Conservation (phyloP, 2,329 filamentous ascomycete genomes). For the Rutstroemia sp. region DNA sequence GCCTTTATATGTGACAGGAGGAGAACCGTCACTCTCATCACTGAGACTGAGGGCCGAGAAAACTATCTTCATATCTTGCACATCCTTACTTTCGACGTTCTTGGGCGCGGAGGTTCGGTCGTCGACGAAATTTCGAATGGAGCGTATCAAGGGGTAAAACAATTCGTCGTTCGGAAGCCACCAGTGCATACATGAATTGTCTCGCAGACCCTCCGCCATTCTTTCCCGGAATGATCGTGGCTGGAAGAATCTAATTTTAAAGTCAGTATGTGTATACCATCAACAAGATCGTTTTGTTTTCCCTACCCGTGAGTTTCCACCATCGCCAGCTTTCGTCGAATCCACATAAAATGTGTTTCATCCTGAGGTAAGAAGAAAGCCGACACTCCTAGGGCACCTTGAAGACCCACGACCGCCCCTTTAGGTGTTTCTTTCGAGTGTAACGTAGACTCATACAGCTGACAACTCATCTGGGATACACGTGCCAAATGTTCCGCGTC, state of each 20-base stretch:
- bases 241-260: conserved; percentile 67
- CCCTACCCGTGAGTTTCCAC: conserved; percentile 70
- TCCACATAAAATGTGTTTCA: conserved; percentile 66
- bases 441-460: conserved; percentile 72
- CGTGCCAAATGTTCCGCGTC: conserved; percentile 45
- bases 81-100: conserved; percentile 53
- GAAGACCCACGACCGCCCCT: conserved; percentile 64
- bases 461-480: conserved; percentile 63
- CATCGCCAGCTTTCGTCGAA: conserved; percentile 67
- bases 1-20: conserved; percentile 7
- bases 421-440: conserved; percentile 62
- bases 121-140: conserved; percentile 72
- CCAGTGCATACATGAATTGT: conserved; percentile 68
- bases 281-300: conserved; percentile 13
- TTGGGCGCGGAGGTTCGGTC: conserved; percentile 59
- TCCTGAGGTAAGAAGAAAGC: conserved; percentile 76
- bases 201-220: conserved; percentile 69
- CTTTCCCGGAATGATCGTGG: conserved; percentile 64
- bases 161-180: conserved; percentile 83
- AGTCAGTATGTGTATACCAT: conserved; percentile 1
- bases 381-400: conserved; percentile 69
- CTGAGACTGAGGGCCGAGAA: conserved; percentile 57
- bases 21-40: conserved; percentile 24
- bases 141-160: conserved; percentile 65
- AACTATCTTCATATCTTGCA: conserved; percentile 68